Evolutionary conservation across 139 green algal genomes (phyloP), one percentile per base, ranked within the genome.

Genomic region (Chlorokybus atmophyticus): DNA sequence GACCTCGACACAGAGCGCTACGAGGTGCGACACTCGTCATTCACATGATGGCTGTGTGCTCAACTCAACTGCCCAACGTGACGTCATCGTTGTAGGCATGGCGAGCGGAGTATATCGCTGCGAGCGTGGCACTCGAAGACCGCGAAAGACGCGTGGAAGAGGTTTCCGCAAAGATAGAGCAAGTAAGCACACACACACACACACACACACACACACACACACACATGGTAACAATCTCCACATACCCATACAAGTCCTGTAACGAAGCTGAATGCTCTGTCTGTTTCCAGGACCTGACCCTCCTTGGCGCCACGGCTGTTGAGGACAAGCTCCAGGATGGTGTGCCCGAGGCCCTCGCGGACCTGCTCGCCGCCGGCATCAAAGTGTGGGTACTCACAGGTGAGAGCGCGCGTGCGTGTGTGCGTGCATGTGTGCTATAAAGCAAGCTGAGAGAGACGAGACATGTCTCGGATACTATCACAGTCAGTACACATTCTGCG

Each of bases 301-400:
- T 93, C 21, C 67, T 94, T 49, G 87, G 87, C 28, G 84, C 84
- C 42, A 95, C 85, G n/a, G 88, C 88, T 40, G 94, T 96, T 50
- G 87, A 96, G 75, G 88, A 95, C 77, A 93, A 94, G 77, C 81
- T 93, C 14, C 71, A 79, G 60, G 77, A 90, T 29, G 91, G 91
- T 17, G 91, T 98, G 47, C 88, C 91, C 3, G 54, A 79, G 39
- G 29, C 67, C 0, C 68, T 77, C 29, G 65, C 58, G 26, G 1
- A 25, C 40, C 64, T 83, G 42, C 40, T 39, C 3, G 39, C 44
- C 25, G 77, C 77, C 19, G 70, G 67, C 62, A 78, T 83, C 50
- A 66, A 67, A 26, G 51, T 83, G 38, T 83, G 77, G 77, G 60
- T 83, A 26, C 71, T 83, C 52, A 83, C 77, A 17, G 77, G 74